Evolutionary conservation across 2,329 filamentous ascomycete genomes (phyloP).

Genomic region (Ophiosphaerella narmari): DNA sequence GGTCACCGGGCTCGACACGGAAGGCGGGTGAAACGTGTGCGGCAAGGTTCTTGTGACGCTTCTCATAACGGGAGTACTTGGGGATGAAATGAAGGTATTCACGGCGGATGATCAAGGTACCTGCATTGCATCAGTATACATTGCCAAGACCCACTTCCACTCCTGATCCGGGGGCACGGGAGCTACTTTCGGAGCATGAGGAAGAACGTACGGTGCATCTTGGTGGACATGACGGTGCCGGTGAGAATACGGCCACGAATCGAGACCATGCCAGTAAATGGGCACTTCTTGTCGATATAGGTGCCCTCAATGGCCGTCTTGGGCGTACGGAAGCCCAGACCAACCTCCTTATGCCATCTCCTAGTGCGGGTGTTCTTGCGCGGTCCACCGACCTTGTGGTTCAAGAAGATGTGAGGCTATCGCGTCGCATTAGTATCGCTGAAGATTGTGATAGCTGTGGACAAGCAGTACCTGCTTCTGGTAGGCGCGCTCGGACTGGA

Average conservation of each 20-base stretch:
- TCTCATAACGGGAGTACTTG: constrained; percentile 99
- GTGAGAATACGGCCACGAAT: constrained; percentile 99
- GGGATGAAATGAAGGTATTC: constrained; percentile 99
- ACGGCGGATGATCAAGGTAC: constrained; percentile 94
- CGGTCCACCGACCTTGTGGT: constrained; percentile 84
- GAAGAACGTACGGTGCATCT: constrained; percentile 84
- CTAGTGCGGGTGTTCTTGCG: constrained; percentile 56
- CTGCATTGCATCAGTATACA: constrained; percentile 26
- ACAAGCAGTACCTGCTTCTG: constrained; percentile 68
- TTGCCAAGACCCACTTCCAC: constrained; percentile 12
- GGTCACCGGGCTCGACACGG: constrained; percentile 99
- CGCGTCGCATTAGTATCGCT: constrained; percentile 38
- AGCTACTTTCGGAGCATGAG: not conserved
- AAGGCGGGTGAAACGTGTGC: constrained; percentile 99
- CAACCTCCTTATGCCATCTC: constrained; percentile 99
- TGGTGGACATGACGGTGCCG: constrained; percentile 98
- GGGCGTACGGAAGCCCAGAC: constrained; percentile 98
- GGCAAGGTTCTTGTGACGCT: constrained; percentile 99
- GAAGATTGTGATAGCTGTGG: constrained; percentile 15
- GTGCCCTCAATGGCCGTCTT: constrained; percentile 97
- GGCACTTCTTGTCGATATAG: constrained; percentile 99
- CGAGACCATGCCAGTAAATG: constrained; percentile 97
- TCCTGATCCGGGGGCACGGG: not conserved
- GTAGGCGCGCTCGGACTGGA: constrained; percentile 99
- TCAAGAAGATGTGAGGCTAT: constrained; percentile 99